Base-by-base conservation (phyloP, 148 eudicot genomes). In the Silene latifolia region DNA sequence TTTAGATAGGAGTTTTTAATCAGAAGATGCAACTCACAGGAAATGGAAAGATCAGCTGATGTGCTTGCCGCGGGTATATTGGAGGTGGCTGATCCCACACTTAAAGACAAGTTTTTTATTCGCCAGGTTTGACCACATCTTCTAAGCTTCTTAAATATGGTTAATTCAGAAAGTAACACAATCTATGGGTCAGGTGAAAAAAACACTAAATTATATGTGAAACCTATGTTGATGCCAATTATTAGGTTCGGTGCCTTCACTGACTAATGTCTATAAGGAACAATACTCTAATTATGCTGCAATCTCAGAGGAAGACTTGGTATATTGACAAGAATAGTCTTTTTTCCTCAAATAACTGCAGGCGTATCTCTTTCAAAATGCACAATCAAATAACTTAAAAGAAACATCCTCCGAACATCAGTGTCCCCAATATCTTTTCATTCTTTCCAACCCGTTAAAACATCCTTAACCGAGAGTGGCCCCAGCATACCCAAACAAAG, bases 1-100 rank as follows among this genome's bases (percentile, higher is more conserved):
- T 44, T 32, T 21, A 63, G 1, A 24, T 44, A 7, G 4, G 25
- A 23, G 63, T 39, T 67, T 47, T 39, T 77, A 32, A 78, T 42
- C 69, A 82, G 63, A 62, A 78, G 7, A 74, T 81, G 68, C 73
- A 56, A 54, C 72, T 73, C 80, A 79, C 88, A 92, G 99, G 99
- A 95, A 80, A 95, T 95, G 99, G 94, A 92, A 84, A 80, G 98
- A 39, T 95, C 98, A 20, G 91, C 99, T 80, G 99, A 95, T 92
- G 91, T 95, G 78, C 97, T 92, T 78, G 97, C 99, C 75, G 99
- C 98, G 8, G 99, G 99, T 78, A 81, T 95, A 76, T 89, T 95
- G 64, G 99, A 95, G 82, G 85, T 92, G 83, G 88, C 99, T 59
- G 97, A 92, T 71, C 99, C 99, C n/a, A 74, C 89, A 72, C 99